Evolutionary conservation across 164 flowering plant species (phyloP), one percentile per base, ranked within the genome.

Genomic region (Litsea cubeba): DNA sequence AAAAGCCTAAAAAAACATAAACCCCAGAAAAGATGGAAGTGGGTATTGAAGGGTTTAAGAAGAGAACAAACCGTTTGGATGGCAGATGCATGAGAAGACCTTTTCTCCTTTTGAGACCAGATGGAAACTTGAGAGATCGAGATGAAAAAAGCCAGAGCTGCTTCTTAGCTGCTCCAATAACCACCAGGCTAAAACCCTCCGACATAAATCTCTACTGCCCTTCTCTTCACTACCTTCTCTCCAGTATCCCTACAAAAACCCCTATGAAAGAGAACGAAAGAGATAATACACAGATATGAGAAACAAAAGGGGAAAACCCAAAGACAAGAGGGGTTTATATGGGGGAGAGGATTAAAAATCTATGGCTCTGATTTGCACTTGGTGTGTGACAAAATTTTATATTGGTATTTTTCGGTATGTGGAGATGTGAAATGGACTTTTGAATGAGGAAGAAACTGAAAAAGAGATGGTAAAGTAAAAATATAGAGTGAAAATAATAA

Each of bases 71-170:
- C 98, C 97, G 84, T 85, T 80, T 88, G 76, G 90, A 88, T 80
- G 90, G 89, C 95, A 91, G 88, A 87, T 88, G 91, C 97, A 94
- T 94, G 91, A 94, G 76, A 63, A 62, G 81, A 69, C 75, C 72
- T 74, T 69, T 77, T 17, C 28, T 68, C 73, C 88, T 79, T 87
- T 50, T 40, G 57, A 40, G 51, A 12, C 20, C 62, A 70, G 49
- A 51, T 8, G 20, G 8, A 85, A 77, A 72, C 68, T 71, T 57
- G 3, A 35, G 67, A 72, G 74, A 83, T 74, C 58, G 82, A 20
- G n/a, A 54, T 14, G 60, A 54, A 20, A 54, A 20, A 82, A 81
- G n/a, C 78, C 84, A 85, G 88, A 85, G 86, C 91, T 86, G 79
- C 87, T 79, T 81, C 77, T 71, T 86, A 82, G 88, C 78, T 57